Evolutionary conservation across 2,329 filamentous ascomycete species (phyloP).

Genomic region (Fusarium sp.): DNA sequence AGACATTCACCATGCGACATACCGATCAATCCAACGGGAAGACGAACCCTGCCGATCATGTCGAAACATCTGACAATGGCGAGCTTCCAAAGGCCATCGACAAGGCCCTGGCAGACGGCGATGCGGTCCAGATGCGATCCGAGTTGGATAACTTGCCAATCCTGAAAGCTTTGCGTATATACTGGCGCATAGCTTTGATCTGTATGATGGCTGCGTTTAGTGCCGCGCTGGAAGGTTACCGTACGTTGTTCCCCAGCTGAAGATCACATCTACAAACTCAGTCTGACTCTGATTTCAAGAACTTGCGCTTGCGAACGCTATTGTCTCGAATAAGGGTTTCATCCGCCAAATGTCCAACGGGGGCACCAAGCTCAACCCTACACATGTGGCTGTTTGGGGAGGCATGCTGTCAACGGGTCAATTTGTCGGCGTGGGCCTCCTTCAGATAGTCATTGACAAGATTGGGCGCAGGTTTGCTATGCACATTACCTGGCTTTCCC

Average conservation of each 20-base stretch:
- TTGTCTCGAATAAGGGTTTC: slow-evolving; percentile 74
- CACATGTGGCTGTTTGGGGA: slow-evolving; percentile 69
- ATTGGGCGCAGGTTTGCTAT: slow-evolving; percentile 66
- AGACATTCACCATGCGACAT: not conserved
- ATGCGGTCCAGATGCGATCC: slow-evolving; percentile 11
- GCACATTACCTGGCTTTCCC: not conserved
- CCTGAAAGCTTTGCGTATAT: slow-evolving; percentile 5
- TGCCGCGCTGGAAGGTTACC: slow-evolving; percentile 2
- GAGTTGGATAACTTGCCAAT: slow-evolving; percentile 12
- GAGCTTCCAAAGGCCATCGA: slow-evolving; percentile 86
- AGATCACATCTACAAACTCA: too few species aligned
- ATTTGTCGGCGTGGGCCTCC: slow-evolving; percentile 89
- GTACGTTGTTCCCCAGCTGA: not conserved
- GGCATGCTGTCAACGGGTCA: slow-evolving; percentile 78
- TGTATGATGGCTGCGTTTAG: slow-evolving; percentile 2
- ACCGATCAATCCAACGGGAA: slow-evolving; percentile 52
- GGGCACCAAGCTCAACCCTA: slow-evolving; percentile 65
- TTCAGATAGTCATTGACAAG: slow-evolving; percentile 87
- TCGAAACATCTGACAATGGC: slow-evolving; percentile 46
- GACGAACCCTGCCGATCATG: not conserved
- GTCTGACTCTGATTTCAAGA: not conserved
- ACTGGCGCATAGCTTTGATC: slow-evolving; percentile 4
- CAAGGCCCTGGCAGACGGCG: slow-evolving; percentile 19
- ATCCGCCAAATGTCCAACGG: slow-evolving; percentile 79
- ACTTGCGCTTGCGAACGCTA: slow-evolving; percentile 77